Base-by-base conservation (phyloP, 2,329 filamentous ascomycete genomes). In the Colletotrichum sp. region DNA sequence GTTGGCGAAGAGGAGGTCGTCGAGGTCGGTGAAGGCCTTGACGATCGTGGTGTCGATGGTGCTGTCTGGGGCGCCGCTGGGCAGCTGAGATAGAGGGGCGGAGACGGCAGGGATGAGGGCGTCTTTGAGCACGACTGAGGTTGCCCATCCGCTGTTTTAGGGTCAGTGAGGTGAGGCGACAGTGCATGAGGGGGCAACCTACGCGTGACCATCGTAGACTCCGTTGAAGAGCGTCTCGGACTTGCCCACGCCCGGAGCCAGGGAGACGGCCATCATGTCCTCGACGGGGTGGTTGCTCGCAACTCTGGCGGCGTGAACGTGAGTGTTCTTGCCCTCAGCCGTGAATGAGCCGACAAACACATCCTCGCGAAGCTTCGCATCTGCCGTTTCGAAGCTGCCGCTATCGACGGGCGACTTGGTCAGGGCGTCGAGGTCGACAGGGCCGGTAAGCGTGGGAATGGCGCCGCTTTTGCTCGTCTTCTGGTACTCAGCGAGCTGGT, bases 21-120 rank as follows among this genome's bases (percentile, higher is more conserved):
- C 92, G 1, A 91, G 87, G 60, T 87, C 86, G 3, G 88, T 83
- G 79, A 93, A 94, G 28, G 88, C 86, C 68, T 88, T 87, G 82
- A 89, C 90, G 84, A 93, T 92, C 5, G 89, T 89, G 15, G 81
- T 82, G 34, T 90, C 88, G 28, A 93, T 86, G 4, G 87, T 85
- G 13, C 88, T 84, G 70, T 88, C 86, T 9, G 72, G 65, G n/a
- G 89, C 84, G 12, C 78, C 80, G 16, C 18, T 76, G n/a, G 0
- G 81, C 1, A 89, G 78, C 3, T 75, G 75, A 13, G 79, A 74
- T 2, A 89, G 78, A 0, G 83, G 81, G 6, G 80, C 78, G 0
- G 86, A 87, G 0, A 90, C 84, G 24, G 85, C 83, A 1, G 86
- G 84, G 6, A 90, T 83, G 5, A 90, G 83, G 10, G 81, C 80